Base-by-base conservation (phyloP, 2,329 filamentous ascomycete species). In the Dactylellina cionopaga region DNA sequence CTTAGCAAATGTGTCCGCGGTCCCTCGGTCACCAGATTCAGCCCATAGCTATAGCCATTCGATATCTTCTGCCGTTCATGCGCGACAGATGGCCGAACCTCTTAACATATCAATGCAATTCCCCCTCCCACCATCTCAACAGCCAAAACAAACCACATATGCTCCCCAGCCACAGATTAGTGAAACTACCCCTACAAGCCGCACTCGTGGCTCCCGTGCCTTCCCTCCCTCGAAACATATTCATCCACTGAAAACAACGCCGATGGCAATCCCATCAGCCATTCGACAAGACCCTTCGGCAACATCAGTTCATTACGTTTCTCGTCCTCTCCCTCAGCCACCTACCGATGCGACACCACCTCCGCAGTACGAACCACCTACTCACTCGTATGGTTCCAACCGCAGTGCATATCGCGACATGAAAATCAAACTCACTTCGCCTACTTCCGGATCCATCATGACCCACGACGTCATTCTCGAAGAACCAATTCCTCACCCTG, bases 401-500 rank as follows among this genome's bases (percentile, higher is more conserved):
- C 37, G 60, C 22, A 49, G 27, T n/a, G 49, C 37, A 19, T 72
- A 72, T 37, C 59, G 68, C 22, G 68, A 72, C 19, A 54, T 65
- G 25, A 72, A 72, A 19, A 47, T 72, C 9, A 72, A 72, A 52
- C 44, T 65, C 24, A 35, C 60, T 0, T 65, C 68, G 5, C 49
- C 66, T 15, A 65, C 35, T 19, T 64, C 59, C 15, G 68, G 59
- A 0, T 17, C 39, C 25, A 31, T 72, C 0, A 47, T 55, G 17
- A 65, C 68, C 11, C 51, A 65, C n/a, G 68, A 72, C 19, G 68
- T 65, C 11, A 65, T 65, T 7, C 35, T 72, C 17, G 68, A 72
- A 15, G 68, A 72, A 17, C 56, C 65, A 1, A 56, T 63, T 25
- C 56, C 65, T 5, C 29, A 58, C 15, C 59, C 51, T 7, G 59